Conservation (phyloP, 2,329 filamentous ascomycete genomes). For the Calonectria honghensis region DNA sequence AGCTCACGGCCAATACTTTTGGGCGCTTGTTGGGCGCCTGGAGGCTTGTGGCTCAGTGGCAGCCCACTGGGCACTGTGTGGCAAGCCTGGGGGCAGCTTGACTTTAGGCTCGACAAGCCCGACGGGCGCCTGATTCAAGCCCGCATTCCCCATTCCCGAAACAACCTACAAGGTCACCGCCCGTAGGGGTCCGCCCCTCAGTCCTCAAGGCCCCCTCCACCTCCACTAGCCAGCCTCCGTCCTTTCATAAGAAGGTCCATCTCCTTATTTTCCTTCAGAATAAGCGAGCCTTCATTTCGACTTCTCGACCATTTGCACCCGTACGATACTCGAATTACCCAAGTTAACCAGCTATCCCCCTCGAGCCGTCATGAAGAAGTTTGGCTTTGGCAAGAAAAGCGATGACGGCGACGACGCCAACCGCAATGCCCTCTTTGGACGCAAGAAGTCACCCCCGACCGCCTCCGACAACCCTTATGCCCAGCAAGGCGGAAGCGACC, state of each 20-base stretch:
- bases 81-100: slow-evolving; percentile 37
- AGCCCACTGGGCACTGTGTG: slow-evolving; percentile 23
- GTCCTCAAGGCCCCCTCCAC: slow-evolving; percentile 33
- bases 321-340: slow-evolving; percentile 1
- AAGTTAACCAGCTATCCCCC: background rate
- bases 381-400: slow-evolving; percentile 75
- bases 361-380: slow-evolving; percentile 72
- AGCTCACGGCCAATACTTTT: slow-evolving; percentile 37
- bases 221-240: slow-evolving; percentile 38
- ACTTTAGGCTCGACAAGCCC: slow-evolving; percentile 46
- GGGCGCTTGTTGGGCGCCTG: slow-evolving; percentile 50
- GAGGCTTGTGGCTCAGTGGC: slow-evolving; percentile 35
- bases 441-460: slow-evolving; percentile 70
- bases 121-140: slow-evolving; percentile 47
- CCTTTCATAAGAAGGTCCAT: slow-evolving; percentile 26
- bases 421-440: slow-evolving; percentile 71
- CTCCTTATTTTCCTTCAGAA: slow-evolving; percentile 37
- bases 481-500: slow-evolving; percentile 69
- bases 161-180: slow-evolving; percentile 49
- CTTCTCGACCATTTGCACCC: slow-evolving; percentile 33
- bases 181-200: slow-evolving; percentile 47
- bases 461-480: slow-evolving; percentile 75
- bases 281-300: slow-evolving; percentile 42
- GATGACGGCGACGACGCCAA: slow-evolving; percentile 69
- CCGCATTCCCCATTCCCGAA: slow-evolving; percentile 50